These are phyloP conservation scores for Besnoitia besnoiti DNA, from an alignment of 169 alveolate genomes.

Conservation along the genomic window DNA sequence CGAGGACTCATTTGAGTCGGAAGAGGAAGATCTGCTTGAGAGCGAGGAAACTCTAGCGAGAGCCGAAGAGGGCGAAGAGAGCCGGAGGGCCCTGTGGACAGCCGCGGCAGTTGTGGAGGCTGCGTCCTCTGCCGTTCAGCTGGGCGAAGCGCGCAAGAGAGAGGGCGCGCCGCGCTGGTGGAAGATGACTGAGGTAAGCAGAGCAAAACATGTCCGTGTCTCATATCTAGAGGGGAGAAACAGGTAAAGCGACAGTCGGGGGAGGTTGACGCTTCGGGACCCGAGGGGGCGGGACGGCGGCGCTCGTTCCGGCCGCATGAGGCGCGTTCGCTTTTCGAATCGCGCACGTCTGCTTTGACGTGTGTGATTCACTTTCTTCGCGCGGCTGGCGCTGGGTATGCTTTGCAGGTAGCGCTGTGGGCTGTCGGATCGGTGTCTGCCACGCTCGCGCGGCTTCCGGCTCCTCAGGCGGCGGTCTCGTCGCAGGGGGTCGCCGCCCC, in stretches of 20 bases:
- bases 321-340: not conserved
- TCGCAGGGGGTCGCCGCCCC: not conserved
- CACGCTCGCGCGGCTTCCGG: not conserved
- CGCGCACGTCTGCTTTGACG: not conserved
- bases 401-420: conserved; percentile 9
- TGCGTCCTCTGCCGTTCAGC: not conserved
- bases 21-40: too few species aligned
- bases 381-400: too few species aligned
- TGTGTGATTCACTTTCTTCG: too few species aligned
- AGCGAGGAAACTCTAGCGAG: too few species aligned
- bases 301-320: too few species aligned
- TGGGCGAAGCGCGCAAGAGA: not conserved
- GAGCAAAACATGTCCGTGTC: not conserved
- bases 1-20: not conserved
- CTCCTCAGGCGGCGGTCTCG: not conserved
- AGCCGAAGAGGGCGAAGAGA: not conserved
- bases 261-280: not conserved
- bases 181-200: conserved; percentile 16
- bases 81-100: not conserved
- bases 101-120: conserved; percentile 42
- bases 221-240: not conserved
- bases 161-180: conserved; percentile 27
- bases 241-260: not conserved
- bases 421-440: not conserved
- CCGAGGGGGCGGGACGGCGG: not conserved